Conservation (phyloP, 352 stramenopile species). For the Pythium brachiatum region DNA sequence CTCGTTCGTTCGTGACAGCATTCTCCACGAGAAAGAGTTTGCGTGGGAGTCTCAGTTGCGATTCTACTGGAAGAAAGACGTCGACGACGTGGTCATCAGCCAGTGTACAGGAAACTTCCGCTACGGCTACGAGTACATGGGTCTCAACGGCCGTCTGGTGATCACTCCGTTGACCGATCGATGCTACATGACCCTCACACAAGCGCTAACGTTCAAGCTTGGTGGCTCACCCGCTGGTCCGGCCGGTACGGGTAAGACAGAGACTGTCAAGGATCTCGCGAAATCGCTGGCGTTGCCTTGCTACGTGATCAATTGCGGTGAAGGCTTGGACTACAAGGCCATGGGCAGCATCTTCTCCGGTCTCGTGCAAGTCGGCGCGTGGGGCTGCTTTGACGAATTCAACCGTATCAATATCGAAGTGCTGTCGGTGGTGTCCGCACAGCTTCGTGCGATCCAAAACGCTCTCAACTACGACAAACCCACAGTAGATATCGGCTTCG, state of each 20-base stretch:
- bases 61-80: constrained; percentile 91
- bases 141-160: constrained; percentile 88
- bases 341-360: constrained; percentile 90
- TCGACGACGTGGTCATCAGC: constrained; percentile 87
- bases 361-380: constrained; percentile 85
- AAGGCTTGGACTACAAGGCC: constrained; percentile 92
- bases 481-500: constrained; percentile 91
- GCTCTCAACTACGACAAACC: constrained; percentile 90
- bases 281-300: constrained; percentile 91
- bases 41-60: constrained; percentile 88
- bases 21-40: constrained; percentile 90
- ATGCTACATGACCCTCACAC: constrained; percentile 94
- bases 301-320: constrained; percentile 91
- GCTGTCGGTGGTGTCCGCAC: constrained; percentile 80
- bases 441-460: constrained; percentile 92
- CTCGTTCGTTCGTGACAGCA: constrained; percentile 87
- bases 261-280: constrained; percentile 92
- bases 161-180: constrained; percentile 93
- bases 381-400: constrained; percentile 88
- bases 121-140: constrained; percentile 95
- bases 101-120: constrained; percentile 92
- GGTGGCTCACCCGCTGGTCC: constrained; percentile 88
- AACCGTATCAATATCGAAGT: constrained; percentile 90
- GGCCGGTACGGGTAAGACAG: constrained; percentile 91
- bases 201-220: constrained; percentile 92